Base-by-base conservation (phyloP, 176 grass and related monocot species). In the Guadua angustifolia region DNA sequence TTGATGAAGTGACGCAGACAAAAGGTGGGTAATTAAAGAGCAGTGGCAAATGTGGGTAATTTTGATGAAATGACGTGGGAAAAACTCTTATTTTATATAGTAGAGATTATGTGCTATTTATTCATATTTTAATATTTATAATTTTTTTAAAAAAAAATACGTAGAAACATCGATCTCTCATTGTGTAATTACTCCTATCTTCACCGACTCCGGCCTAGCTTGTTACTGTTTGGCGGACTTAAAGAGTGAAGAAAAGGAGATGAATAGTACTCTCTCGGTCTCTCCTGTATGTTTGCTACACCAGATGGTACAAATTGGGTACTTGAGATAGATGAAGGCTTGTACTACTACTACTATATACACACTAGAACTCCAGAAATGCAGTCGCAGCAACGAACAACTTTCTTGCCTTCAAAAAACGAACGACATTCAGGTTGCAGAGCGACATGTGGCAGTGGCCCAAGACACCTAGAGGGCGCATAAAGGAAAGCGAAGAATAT, bases 181-280 rank as follows among this genome's bases (percentile, higher is more conserved):
- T 29, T 1, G 29, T 29, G 29, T 29, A 29, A 16, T 63, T 32
- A 16, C 60, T 5, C 47, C 52, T 39, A 22, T 66, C 60, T 68
- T 52, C 40, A 69, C 78, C 63, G 5, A 3, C 53, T 76, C 74
- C 33, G 73, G 73, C 73, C 52, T 33, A 43, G 7, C 42, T 9
- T 13, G 69, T 72, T 7, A 68, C 78, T 81, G 70, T 75, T 80
- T 65, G 66, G 35, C n/a, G 59, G 68, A 55, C 44, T 10, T 25
- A 16, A 12, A 36, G 44, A 43, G 0, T 0, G 10, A 33, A 16
- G 5, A 19, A 79, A 62, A 79, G 66, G 44, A 9, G 2, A 18
- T 52, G 15, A 52, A 83, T 22, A 83, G 56, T 71, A n/a, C 13
- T 36, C 33, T 35, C 35, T 36, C 35, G 29, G 29, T 29, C 35